A percentile compares a stretch with the other conserved stretches of the same genome.
These are phyloP conservation scores for Papiliotrema nemorosa DNA, from an alignment of 1,284 basidiomycete genomes.

Conservation along the genomic window DNA sequence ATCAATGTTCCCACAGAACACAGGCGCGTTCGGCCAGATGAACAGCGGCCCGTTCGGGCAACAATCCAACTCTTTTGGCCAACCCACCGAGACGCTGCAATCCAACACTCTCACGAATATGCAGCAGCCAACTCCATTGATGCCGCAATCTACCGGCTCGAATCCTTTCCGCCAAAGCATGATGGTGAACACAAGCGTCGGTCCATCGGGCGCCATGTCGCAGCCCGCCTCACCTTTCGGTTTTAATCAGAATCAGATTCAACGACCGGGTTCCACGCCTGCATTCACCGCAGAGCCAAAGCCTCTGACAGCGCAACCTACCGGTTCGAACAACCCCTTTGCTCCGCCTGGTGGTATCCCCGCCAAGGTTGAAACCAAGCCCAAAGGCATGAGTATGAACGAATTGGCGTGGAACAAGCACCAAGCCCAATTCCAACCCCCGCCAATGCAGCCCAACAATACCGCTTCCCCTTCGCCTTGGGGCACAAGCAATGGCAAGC, in stretches of 20 bases:
- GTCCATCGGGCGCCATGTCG: conserved; percentile 16
- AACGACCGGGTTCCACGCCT: conserved; percentile 29
- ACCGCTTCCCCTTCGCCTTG: neutral
- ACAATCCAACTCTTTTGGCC: neutral
- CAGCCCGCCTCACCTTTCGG: conserved; percentile 26
- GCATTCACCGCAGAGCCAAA: conserved; percentile 44
- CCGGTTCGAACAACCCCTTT: conserved; percentile 93
- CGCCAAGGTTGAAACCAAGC: conserved; percentile 52
- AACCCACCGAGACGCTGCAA: conserved; percentile 23
- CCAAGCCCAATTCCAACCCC: conserved; percentile 1
- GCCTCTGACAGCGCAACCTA: conserved; percentile 78
- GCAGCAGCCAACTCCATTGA: conserved; percentile 51
- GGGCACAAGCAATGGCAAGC: neutral
- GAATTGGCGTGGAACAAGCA: conserved; percentile 59
- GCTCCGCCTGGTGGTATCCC: conserved; percentile 62
- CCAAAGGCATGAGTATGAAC: conserved; percentile 70
- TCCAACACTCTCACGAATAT: conserved; percentile 54
- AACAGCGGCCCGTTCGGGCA: conserved; percentile 45
- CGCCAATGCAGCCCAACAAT: neutral
- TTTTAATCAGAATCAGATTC: conserved; percentile 24
- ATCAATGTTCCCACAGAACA: conserved; percentile 6
- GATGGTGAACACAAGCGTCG: conserved; percentile 20
- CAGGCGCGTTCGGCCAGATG: too few relatives aligned
- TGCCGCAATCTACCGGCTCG: conserved; percentile 69
- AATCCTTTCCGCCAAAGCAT: conserved; percentile 64